phyloP scores from a whole-genome alignment of 1,139 yeast species.

The Wickerhamiella infanticola region DNA sequence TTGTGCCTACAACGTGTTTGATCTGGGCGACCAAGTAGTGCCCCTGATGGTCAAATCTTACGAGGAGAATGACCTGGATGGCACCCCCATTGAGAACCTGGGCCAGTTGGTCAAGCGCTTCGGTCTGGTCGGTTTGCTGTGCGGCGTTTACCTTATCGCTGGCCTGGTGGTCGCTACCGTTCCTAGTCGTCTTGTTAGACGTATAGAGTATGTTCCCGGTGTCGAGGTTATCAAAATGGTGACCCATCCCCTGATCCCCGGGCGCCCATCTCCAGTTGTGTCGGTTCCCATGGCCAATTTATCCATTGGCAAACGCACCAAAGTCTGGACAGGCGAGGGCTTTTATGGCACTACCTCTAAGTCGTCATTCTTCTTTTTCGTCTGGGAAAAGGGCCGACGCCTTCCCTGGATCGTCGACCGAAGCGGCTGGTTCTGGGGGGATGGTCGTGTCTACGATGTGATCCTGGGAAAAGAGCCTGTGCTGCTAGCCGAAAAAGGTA shows the following conservation, averaged over 20 bases:
- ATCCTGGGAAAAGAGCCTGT: constrained; percentile 64
- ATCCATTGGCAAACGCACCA: constrained; percentile 42
- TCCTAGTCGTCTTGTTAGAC: constrained; percentile 56
- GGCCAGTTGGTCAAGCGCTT: constrained; percentile 26
- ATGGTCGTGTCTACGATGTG: constrained; percentile 70
- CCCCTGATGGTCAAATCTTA: constrained; percentile 43
- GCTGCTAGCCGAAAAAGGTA: constrained; percentile 62
- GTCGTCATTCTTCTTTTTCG: constrained; percentile 54
- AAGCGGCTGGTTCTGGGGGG: constrained; percentile 84
- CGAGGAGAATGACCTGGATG: constrained; percentile 36
- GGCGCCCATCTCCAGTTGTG: constrained; percentile 58
- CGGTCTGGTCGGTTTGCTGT: constrained; percentile 29
- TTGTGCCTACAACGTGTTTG: constrained; percentile 51
- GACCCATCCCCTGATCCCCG: constrained; percentile 62
- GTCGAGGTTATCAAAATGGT: constrained; percentile 44
- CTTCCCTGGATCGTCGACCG: constrained; percentile 70
- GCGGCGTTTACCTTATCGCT: constrained; percentile 30
- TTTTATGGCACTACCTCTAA: constrained; percentile 73
- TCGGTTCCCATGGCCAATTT: constrained; percentile 47
- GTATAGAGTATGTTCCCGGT: constrained; percentile 62
- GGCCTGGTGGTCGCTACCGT: constrained; percentile 31
- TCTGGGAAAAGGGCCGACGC: constrained; percentile 41
- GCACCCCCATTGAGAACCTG: constrained; percentile 25
- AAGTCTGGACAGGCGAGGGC: constrained; percentile 76
- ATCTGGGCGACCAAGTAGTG: constrained; percentile 40